phyloP scores from a whole-genome alignment of 805 yeast genomes.

The Pichia heedii region DNA sequence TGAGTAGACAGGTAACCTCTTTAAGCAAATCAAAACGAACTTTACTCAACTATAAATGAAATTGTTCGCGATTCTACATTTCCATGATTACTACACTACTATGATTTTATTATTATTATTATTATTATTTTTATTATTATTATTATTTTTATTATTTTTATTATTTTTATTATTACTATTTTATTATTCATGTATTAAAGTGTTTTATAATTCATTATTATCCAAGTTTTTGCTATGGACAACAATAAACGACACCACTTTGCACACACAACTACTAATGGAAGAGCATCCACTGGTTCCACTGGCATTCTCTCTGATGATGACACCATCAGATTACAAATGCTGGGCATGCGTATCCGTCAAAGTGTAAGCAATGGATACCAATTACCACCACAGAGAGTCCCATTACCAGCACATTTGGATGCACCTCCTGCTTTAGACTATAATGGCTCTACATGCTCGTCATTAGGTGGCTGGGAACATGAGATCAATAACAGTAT shows the following conservation, averaged over 20 bases:
- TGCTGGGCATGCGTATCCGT: constrained; percentile 65
- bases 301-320: constrained; percentile 10
- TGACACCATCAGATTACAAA: constrained; percentile 34
- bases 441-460: constrained; percentile 36
- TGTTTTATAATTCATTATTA: no score
- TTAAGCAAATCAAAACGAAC: background rate
- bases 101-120: no score
- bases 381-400: constrained; percentile 9
- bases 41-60: background rate
- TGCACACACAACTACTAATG: no score
- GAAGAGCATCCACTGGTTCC: background rate
- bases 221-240: background rate
- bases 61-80: no score
- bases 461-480: constrained; percentile 38
- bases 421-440: constrained; percentile 37
- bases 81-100: no score
- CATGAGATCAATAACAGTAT: constrained; percentile 14
- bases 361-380: constrained; percentile 60
- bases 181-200: no score
- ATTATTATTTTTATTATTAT: background rate
- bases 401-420: constrained; percentile 33
- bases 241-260: constrained; percentile 5
- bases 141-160: background rate
- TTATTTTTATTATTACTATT: background rate
- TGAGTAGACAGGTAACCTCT: background rate